These are phyloP conservation scores for Melocanna baccifera DNA, from an alignment of 176 grass and related monocot genomes.

Conservation along the genomic window DNA sequence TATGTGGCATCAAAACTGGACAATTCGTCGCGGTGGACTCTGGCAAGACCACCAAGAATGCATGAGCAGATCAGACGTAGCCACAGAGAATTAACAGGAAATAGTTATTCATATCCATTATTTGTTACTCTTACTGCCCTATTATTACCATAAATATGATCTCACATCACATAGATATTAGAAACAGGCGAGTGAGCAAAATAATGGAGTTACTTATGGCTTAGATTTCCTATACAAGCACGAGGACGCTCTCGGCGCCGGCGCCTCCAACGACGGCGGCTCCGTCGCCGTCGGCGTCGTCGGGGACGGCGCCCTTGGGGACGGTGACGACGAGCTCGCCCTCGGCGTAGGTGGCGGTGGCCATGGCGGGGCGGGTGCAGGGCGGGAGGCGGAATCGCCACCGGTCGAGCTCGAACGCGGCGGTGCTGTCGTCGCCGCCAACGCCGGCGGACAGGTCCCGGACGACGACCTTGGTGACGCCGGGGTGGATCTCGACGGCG, in stretches of 20 bases:
- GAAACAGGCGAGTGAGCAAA: slow-evolving; percentile 34
- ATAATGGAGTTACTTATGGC: slow-evolving; percentile 15
- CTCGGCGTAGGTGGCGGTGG: slow-evolving; percentile 72
- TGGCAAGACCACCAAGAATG: background rate
- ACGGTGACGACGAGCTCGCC: slow-evolving; percentile 88
- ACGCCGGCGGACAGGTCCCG: slow-evolving; percentile 29
- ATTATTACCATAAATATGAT: slow-evolving; percentile 34
- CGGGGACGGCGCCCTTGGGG: slow-evolving; percentile 54
- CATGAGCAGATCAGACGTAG: background rate
- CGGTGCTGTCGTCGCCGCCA: slow-evolving; percentile 20
- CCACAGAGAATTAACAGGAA: background rate
- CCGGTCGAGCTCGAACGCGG: slow-evolving; percentile 72
- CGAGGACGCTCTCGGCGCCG: slow-evolving; percentile 29
- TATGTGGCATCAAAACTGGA: background rate
- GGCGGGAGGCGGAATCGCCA: slow-evolving; percentile 87
- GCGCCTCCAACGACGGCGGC: background rate
- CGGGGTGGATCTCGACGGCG: slow-evolving; percentile 86
- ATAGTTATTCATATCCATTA: slow-evolving; percentile 10
- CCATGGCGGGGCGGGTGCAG: slow-evolving; percentile 73
- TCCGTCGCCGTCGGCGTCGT: slow-evolving; percentile 10
- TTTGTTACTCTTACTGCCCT: slow-evolving; percentile 23
- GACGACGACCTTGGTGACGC: slow-evolving; percentile 83
- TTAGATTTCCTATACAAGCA: slow-evolving; percentile 51
- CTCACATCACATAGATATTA: slow-evolving; percentile 24
- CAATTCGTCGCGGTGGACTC: background rate